Conservation (phyloP, 2,329 filamentous ascomycete genomes). For the Scedosporium boydii region DNA sequence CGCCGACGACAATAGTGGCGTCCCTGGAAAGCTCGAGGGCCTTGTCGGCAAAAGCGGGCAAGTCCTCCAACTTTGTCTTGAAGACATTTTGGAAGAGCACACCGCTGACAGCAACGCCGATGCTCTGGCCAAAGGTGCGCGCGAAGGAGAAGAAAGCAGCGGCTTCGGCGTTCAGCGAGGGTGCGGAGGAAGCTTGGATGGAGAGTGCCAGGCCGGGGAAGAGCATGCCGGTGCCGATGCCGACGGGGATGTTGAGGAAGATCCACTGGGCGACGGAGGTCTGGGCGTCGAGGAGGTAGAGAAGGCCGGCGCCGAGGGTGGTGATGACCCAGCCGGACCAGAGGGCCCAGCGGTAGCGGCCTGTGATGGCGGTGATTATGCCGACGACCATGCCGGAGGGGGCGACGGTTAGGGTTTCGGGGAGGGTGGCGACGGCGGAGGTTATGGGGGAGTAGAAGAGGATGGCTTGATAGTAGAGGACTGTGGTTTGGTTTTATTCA, state of each 20-base stretch:
- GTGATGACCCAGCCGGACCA: conserved; percentile 53
- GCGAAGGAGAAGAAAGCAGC: conserved; percentile 57
- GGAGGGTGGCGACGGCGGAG: conserved; percentile 46
- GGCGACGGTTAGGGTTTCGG: conserved; percentile 53
- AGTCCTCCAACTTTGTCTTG: conserved; percentile 35
- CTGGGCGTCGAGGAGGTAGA: conserved; percentile 35
- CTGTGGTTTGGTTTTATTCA: conserved; percentile 21
- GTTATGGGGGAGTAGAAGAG: conserved; percentile 43
- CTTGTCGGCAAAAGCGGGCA: conserved; percentile 32
- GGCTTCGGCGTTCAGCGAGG: conserved; percentile 39
- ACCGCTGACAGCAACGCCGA: conserved; percentile 34
- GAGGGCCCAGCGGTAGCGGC: conserved; percentile 50
- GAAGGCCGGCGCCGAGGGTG: conserved; percentile 46
- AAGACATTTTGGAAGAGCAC: conserved; percentile 62
- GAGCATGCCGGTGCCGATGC: conserved; percentile 53
- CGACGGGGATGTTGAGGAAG: conserved; percentile 50
- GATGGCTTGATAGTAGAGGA: conserved; percentile 39
- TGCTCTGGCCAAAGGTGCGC: conserved; percentile 17
- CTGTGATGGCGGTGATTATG: conserved; percentile 41
- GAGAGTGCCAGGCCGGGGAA: conserved; percentile 55
- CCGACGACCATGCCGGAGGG: conserved; percentile 49
- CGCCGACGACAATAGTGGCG: conserved; percentile 46
- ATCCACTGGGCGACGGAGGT: conserved; percentile 47
- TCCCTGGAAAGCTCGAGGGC: conserved; percentile 42
- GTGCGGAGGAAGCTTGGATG: conserved; percentile 49